Evolutionary conservation across 73 alveolate genomes (phyloP), one percentile per base, ranked within the genome.

Genomic region (Symbiodinium pilosum): DNA sequence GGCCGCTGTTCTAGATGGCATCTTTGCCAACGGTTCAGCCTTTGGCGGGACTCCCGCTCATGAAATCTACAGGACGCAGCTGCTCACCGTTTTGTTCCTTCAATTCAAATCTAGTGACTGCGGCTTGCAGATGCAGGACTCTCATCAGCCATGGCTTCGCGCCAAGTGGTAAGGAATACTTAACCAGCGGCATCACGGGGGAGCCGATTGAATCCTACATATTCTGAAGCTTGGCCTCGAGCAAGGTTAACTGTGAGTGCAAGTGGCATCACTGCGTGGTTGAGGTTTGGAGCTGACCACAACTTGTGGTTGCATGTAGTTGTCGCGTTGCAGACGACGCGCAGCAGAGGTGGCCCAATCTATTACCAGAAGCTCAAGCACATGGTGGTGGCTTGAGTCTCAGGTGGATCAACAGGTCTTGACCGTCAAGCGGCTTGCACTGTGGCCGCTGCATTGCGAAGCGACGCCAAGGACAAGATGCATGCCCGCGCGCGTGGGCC

Each of bases 401-500:
- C 40, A 88, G 87, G 28, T 54, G n/a, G 40, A 4, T 2, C 42
- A 30, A 21, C 43, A 36, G n/a, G 32, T 18, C 20, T 16, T 32
- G n/a, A 32, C 54, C 36, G 44, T 28, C 69, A 83, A 6, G 28
- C 9, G 83, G 2, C 40, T 20, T 26, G 83, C 12, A 0, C 83
- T 68, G 40, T 68, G 34, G 38, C 40, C 21, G 83, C 39, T 68
- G 42, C 21, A 21, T 68, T 2, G 71, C n/a, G n/a, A 2, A 5
- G 8, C n/a, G 26, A 54, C 41, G 14, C 32, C 41, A 95, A 99
- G 86, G 99, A 99, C 99, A 99, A 99, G 99, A 99, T 99, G 99
- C 99, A 99, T 99, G 99, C 99, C 36, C 99, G 99, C 95, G 99
- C 99, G 12, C 95, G 99, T 75, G 99, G 99, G 39, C 99, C 99